These are phyloP conservation scores for Aspergillus cristatus DNA, from an alignment of 495 filamentous ascomycete genomes.

Conservation along the genomic window DNA sequence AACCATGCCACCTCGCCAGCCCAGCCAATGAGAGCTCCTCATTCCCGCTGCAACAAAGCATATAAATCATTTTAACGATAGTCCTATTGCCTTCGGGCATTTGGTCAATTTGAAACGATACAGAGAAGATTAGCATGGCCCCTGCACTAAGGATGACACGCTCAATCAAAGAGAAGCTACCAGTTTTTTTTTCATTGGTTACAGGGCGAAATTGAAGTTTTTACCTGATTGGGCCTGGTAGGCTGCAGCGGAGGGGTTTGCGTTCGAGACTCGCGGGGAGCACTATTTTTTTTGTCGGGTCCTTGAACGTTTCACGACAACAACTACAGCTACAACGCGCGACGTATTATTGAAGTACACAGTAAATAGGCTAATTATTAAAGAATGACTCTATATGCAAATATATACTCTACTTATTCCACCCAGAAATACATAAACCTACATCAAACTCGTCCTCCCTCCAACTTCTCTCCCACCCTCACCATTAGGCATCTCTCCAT, in stretches of 20 bases:
- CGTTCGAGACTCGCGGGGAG: constrained; percentile 5
- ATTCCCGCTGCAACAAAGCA: neutral
- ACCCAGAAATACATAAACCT: constrained; percentile 10
- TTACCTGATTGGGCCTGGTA: neutral
- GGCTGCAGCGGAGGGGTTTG: neutral
- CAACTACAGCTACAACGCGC: no score
- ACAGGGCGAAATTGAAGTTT: constrained; percentile 12
- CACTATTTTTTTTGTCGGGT: constrained; percentile 2
- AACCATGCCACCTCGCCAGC: no score
- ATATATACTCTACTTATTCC: neutral
- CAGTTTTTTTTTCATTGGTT: constrained; percentile 53
- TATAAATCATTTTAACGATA: constrained; percentile 19
- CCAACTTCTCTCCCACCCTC: constrained; percentile 86
- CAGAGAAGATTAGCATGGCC: constrained; percentile 99
- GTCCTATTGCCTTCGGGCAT: constrained; percentile 55
- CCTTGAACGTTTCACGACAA: neutral
- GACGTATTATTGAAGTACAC: no score
- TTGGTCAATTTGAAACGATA: constrained; percentile 77
- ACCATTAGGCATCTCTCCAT: constrained; percentile 89
- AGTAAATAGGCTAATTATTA: no score
- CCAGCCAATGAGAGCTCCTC: constrained; percentile 6
- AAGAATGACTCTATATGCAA: constrained; percentile 1
- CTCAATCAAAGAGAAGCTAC: constrained; percentile 96
- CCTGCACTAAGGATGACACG: constrained; percentile 99
- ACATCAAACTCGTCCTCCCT: constrained; percentile 90